These are phyloP conservation scores for Carex littledalei DNA, from an alignment of 176 grass and related monocot genomes.

Conservation along the genomic window DNA sequence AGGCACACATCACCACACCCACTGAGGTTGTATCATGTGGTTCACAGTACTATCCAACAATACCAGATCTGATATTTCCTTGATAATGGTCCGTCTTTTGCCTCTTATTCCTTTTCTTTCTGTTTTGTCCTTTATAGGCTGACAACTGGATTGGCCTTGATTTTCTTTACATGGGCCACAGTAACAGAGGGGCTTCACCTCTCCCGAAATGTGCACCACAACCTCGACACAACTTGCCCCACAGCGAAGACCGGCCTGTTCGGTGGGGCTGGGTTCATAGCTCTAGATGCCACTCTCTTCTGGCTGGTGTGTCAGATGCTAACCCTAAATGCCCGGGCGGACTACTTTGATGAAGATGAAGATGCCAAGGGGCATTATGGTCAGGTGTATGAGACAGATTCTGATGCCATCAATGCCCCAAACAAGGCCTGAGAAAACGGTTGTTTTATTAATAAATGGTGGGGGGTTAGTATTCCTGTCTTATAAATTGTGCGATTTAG, in stretches of 20 bases:
- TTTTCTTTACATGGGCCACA: constrained; percentile 33
- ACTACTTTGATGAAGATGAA: constrained; percentile 37
- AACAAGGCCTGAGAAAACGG: constrained; percentile 6
- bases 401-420: neutral
- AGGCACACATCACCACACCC: neutral
- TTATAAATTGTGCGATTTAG: neutral
- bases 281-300: constrained; percentile 52
- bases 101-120: neutral
- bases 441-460: neutral
- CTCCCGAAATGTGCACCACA: constrained; percentile 32
- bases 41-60: neutral
- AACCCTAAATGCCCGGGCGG: constrained; percentile 34
- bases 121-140: constrained; percentile 17
- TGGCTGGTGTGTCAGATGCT: constrained; percentile 57
- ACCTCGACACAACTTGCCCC: constrained; percentile 30
- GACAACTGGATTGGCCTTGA: constrained; percentile 29
- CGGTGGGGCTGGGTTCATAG: constrained; percentile 45
- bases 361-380: neutral
- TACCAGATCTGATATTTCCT: neutral
- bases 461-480: neutral
- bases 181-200: constrained; percentile 28
- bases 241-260: constrained; percentile 42
- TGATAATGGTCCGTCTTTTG: neutral
- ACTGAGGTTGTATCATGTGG: neutral
- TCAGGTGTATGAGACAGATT: constrained; percentile 16